Evolutionary conservation across 1,284 basidiomycete species (phyloP), one percentile per base, ranked within the genome.

Genomic region (Malassezia slooffiae): DNA sequence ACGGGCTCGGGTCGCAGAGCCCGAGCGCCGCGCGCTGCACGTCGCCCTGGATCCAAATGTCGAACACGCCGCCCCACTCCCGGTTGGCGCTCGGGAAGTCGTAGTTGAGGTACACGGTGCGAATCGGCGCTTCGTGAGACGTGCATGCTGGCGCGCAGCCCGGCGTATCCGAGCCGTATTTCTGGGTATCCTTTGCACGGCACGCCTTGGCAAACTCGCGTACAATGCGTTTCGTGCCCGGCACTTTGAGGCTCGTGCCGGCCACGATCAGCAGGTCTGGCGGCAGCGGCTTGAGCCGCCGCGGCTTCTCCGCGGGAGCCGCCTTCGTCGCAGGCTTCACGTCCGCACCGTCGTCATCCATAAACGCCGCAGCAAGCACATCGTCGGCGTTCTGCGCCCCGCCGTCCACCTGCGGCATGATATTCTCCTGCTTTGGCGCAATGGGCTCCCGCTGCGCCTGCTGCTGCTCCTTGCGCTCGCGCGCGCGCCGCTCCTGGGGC

Each of bases 181-280:
- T 26, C 15, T 35, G 13, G 46, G 46, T 24, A 42, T 67, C 58
- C 9, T 58, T 60, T 4, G 74, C 72, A 62, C 85, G 88, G 8
- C 91, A 83, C 11, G 75, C 77, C 57, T 79, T 81, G 9, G 89
- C 85, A 57, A 96, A 93, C 48, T 90, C 86, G 70, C 89, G 89
- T 32, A 95, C 87, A 28, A 95, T 79, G 57, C 82, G 83, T 72
- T 87, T 89, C 40, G 93, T 75, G 5, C 90, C 90, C 7, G 95
- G 86, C 67, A 95, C 85, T 54, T 93, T 91, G 55, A 96, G 77
- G 21, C 85, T 89, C 12, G 90, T 96, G 30, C 90, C 90, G 81
- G 93, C 91, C 55, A 96, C 82, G 59, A 96, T 81, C 31, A 96
- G 75, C 72, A 93, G 76, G 63, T 95, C 90, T 1, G 90, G 90